These are phyloP conservation scores for Xylaria polymorpha DNA, from an alignment of 2,329 filamentous ascomycete species.

Conservation along the genomic window DNA sequence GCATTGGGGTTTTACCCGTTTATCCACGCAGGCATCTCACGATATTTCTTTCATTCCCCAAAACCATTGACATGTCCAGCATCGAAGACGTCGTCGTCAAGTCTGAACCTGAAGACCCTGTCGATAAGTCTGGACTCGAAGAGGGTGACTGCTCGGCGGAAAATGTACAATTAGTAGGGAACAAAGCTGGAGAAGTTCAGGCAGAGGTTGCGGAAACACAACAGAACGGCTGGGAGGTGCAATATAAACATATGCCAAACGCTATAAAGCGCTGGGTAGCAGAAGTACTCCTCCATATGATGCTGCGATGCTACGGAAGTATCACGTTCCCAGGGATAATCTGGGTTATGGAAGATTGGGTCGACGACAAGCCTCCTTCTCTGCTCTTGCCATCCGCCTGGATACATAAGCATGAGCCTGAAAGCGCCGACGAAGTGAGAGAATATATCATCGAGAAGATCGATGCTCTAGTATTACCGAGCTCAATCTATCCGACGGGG, in stretches of 20 bases:
- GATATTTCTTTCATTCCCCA: slow-evolving; percentile 4
- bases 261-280: neutral
- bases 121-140: too few species aligned
- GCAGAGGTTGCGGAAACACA: neutral
- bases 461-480: neutral
- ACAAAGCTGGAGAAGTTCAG: neutral
- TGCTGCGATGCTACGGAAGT: neutral
- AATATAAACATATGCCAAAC: neutral
- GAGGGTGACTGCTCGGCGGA: neutral
- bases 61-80: too few species aligned
- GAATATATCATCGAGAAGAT: neutral
- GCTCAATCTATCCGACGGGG: neutral
- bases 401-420: neutral
- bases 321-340: neutral
- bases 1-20: neutral
- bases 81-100: too few species aligned
- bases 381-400: neutral
- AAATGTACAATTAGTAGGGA: neutral
- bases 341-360: neutral
- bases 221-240: too few species aligned
- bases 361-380: neutral
- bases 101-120: too few species aligned
- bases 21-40: neutral
- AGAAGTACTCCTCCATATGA: neutral
- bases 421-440: neutral